Evolutionary conservation across 805 yeast genomes (phyloP).

Genomic region (Osmozyma mogii): DNA sequence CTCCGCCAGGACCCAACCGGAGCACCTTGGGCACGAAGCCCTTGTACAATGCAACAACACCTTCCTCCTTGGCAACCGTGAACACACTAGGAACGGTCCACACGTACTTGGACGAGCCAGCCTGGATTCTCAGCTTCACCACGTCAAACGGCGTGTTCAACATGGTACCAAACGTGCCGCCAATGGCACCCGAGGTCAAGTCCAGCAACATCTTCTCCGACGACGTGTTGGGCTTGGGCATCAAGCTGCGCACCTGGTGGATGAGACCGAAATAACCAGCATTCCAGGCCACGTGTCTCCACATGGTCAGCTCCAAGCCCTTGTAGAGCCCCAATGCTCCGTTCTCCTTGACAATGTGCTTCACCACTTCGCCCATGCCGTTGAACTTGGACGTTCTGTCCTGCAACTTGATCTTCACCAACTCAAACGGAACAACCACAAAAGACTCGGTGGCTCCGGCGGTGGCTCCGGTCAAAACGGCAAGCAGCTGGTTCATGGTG

Average conservation of each 20-base stretch:
- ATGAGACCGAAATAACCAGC: slow-evolving; percentile 97
- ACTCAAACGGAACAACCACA: slow-evolving; percentile 96
- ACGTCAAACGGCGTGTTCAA: slow-evolving; percentile 96
- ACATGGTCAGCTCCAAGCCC: slow-evolving; percentile 93
- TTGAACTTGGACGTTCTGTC: slow-evolving; percentile 76
- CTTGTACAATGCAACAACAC: slow-evolving; percentile 83
- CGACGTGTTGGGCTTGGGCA: slow-evolving; percentile 70
- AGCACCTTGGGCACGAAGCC: slow-evolving; percentile 96
- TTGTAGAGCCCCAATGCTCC: slow-evolving; percentile 83
- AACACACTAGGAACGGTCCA: slow-evolving; percentile 84
- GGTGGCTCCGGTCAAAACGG: slow-evolving; percentile 91
- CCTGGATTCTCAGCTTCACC: slow-evolving; percentile 95
- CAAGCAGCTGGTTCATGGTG: slow-evolving; percentile 70
- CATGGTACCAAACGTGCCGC: slow-evolving; percentile 95
- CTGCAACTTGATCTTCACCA: slow-evolving; percentile 90
- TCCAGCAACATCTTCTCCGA: slow-evolving; percentile 79
- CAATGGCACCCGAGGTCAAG: slow-evolving; percentile 85
- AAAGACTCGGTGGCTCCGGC: slow-evolving; percentile 97
- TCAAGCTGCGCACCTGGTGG: slow-evolving; percentile 69
- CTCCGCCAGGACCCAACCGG: slow-evolving; percentile 99
- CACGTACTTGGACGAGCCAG: slow-evolving; percentile 78
- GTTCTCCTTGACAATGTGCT: slow-evolving; percentile 60
- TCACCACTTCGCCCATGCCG: slow-evolving; percentile 78
- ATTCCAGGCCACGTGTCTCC: slow-evolving; percentile 97
- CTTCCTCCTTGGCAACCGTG: slow-evolving; percentile 82